These are phyloP conservation scores for Hemisphaericaspora xylanilytica DNA, from an alignment of 1,139 yeast species.

Conservation along the genomic window DNA sequence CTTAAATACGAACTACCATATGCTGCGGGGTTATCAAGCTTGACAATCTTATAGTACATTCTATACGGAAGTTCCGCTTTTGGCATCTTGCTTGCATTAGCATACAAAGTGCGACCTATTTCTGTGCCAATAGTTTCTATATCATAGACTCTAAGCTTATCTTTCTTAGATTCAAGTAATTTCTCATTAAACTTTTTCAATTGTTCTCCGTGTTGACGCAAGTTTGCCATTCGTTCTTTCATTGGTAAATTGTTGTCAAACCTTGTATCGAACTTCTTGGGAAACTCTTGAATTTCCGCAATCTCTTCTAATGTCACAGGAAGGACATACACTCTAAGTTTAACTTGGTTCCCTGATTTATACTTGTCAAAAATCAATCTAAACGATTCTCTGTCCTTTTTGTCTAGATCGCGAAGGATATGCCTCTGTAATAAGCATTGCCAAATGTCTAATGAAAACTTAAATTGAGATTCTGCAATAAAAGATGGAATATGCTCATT, in stretches of 20 bases:
- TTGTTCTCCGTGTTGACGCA: conserved; percentile 19
- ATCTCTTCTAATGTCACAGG: conserved; percentile 30
- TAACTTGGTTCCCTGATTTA: conserved; percentile 11
- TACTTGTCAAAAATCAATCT: conserved; percentile 25
- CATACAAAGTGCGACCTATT: background rate
- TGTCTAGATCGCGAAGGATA: conserved; percentile 28
- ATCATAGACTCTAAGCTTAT: conserved; percentile 8
- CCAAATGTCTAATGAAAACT: conserved; percentile 59
- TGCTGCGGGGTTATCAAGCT: background rate
- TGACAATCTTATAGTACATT: conserved; percentile 8
- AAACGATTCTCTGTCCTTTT: conserved; percentile 20
- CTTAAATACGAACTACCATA: conserved; percentile 2
- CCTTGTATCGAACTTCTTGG: conserved; percentile 24
- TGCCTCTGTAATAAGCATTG: conserved; percentile 44
- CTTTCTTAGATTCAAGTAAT: conserved; percentile 6
- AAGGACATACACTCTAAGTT: conserved; percentile 31
- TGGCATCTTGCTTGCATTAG: background rate
- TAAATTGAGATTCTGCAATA: conserved; percentile 74
- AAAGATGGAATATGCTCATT: conserved; percentile 19
- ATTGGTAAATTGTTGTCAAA: conserved; percentile 18
- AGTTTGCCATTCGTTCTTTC: conserved; percentile 19
- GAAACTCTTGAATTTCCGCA: conserved; percentile 24
- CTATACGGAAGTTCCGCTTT: conserved; percentile 5
- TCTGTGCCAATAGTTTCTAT: background rate
- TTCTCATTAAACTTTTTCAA: conserved; percentile 19